Percentiles rank a stretch among this genome's conserved stretches.
These are phyloP conservation scores for Cladosporium sp. DNA, from an alignment of 2,329 filamentous ascomycete genomes.

Conservation along the genomic window DNA sequence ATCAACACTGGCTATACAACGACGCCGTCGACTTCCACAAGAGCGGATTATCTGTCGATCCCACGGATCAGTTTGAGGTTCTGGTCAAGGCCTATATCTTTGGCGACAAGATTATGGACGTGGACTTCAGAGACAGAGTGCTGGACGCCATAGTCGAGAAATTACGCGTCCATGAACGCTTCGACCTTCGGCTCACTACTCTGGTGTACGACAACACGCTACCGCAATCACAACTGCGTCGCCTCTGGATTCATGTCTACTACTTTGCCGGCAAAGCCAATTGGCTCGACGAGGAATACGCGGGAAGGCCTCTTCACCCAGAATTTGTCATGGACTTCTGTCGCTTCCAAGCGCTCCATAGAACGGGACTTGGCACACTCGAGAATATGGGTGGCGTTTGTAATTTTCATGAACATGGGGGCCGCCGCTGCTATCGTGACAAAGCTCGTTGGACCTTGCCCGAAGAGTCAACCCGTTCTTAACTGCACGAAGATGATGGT, in stretches of 20 bases:
- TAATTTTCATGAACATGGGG: not conserved
- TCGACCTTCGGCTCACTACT: constrained; percentile 7
- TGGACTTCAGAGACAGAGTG: constrained; percentile 21
- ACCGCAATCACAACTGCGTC: constrained; percentile 12
- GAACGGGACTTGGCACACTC: not conserved
- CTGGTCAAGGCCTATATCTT: constrained; percentile 21
- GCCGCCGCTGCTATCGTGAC: not conserved
- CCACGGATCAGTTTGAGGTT: constrained; percentile 1
- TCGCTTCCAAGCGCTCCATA: not conserved
- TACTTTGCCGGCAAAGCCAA: constrained; percentile 6
- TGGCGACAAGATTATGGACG: constrained; percentile 23
- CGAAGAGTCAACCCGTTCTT: too few relatives aligned
- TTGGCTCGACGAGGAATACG: not conserved
- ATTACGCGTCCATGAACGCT: not conserved
- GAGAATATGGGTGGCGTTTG: not conserved
- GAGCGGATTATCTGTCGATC: not conserved
- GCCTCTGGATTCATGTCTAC: constrained; percentile 20
- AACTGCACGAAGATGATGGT: too few relatives aligned
- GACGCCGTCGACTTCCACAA: not conserved
- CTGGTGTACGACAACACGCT: constrained; percentile 18
- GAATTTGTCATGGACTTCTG: constrained; percentile 17
- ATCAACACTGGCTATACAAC: constrained; percentile 20
- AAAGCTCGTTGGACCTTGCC: too few relatives aligned
- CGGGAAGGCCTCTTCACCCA: not conserved
- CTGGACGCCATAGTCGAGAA: constrained; percentile 17